phyloP scores from a whole-genome alignment of 768 basidiomycete genomes.

The Strobilomyces dryophilus region DNA sequence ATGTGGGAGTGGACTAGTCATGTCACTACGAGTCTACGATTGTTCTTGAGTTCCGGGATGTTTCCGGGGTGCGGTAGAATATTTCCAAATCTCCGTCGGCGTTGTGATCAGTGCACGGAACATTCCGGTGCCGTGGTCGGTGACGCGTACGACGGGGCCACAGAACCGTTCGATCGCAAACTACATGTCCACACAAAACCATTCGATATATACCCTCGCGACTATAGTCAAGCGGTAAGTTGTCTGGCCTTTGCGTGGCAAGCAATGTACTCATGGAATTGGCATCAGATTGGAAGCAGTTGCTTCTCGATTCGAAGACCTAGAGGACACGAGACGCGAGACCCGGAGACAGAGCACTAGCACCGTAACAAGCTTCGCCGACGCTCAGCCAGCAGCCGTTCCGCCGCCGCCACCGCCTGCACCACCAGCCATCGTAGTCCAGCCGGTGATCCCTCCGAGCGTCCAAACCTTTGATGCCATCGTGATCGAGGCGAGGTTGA shows the following conservation, averaged over 20 bases:
- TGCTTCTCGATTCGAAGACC: conserved; percentile 90
- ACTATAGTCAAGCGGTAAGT: conserved; percentile 82
- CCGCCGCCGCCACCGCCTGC: conserved; percentile 33
- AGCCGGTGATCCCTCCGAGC: conserved; percentile 48
- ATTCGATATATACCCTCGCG: conserved; percentile 59
- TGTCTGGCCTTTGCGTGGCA: conserved; percentile 2
- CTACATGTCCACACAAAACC: conserved; percentile 33
- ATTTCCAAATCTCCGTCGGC: not conserved
- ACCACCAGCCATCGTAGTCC: conserved; percentile 34
- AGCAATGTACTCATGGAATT: not conserved
- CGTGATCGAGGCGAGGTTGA: conserved; percentile 69
- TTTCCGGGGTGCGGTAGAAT: not conserved
- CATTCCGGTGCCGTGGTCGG: conserved; percentile 14
- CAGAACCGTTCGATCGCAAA: not conserved
- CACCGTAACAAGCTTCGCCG: conserved; percentile 26
- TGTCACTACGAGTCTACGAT: not conserved
- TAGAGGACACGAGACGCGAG: conserved; percentile 51
- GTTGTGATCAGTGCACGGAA: conserved; percentile 13
- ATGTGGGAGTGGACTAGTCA: conserved; percentile 11
- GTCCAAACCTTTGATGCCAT: conserved; percentile 71
- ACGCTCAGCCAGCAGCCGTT: conserved; percentile 24
- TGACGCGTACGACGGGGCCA: not conserved
- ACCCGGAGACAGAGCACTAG: conserved; percentile 28
- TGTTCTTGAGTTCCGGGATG: not conserved
- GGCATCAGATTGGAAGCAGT: conserved; percentile 81